Conservation (phyloP, 257 asterid genomes). For the Lycium barbarum region DNA sequence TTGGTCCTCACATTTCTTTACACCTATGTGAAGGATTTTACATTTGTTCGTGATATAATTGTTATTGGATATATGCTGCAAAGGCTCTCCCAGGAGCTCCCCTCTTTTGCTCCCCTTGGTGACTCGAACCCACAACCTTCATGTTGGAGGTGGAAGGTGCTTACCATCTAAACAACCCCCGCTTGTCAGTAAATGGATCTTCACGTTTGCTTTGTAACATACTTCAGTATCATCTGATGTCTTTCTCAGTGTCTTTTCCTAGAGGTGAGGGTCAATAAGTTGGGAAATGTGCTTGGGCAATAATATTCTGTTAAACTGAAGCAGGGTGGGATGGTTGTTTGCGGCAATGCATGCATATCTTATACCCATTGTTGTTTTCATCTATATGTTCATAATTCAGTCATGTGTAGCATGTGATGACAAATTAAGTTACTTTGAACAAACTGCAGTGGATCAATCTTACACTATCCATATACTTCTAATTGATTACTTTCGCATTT, state of each 20-base stretch:
- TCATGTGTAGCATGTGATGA: neutral
- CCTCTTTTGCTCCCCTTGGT: no score
- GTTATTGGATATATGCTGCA: neutral
- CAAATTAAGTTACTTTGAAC: neutral
- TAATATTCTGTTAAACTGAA: neutral
- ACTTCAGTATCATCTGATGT: neutral
- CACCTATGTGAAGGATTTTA: neutral
- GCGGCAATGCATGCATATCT: constrained; percentile 8
- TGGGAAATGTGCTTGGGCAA: constrained; percentile 17
- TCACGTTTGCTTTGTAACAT: neutral
- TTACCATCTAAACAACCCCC: no score
- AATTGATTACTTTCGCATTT: neutral
- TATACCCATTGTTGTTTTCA: neutral
- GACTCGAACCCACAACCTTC: no score
- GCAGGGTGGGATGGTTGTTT: neutral
- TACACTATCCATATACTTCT: neutral
- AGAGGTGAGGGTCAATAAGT: constrained; percentile 21
- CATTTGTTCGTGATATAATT: constrained; percentile 8
- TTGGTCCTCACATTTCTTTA: neutral
- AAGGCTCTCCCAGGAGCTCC: neutral
- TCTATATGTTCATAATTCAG: neutral
- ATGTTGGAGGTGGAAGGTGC: no score
- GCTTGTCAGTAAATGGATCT: neutral
- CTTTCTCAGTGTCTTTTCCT: constrained; percentile 16
- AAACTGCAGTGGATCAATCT: neutral